These are phyloP conservation scores for Gaertneriomyces sp. DNA, from an alignment of 192 early-diverging fungal genomes.

Conservation along the genomic window DNA sequence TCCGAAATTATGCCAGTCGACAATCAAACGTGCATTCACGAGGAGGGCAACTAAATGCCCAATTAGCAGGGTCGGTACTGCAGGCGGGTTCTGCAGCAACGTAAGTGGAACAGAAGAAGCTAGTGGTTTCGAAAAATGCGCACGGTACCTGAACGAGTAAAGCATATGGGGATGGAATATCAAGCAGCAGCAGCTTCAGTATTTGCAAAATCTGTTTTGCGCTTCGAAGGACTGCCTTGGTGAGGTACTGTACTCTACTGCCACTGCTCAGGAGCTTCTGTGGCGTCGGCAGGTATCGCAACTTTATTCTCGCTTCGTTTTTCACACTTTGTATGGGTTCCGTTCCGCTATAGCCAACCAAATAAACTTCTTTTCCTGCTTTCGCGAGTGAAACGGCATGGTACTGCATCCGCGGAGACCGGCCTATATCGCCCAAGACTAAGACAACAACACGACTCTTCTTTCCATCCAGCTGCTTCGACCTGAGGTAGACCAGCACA, in stretches of 20 bases:
- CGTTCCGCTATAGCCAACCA: constrained; percentile 78
- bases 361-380: constrained; percentile 66
- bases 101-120: not conserved
- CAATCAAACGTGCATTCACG: constrained; percentile 68
- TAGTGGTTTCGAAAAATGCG: not conserved
- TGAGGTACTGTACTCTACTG: constrained; percentile 59
- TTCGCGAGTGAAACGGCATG: constrained; percentile 77
- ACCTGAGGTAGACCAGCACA: not conserved
- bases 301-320: constrained; percentile 11
- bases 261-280: constrained; percentile 48
- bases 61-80: constrained; percentile 85
- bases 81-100: constrained; percentile 77
- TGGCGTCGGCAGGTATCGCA: constrained; percentile 26
- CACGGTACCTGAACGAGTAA: constrained; percentile 33
- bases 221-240: constrained; percentile 67
- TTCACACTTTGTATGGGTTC: constrained; percentile 2
- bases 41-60: constrained; percentile 65
- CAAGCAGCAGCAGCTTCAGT: constrained; percentile 57
- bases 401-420: constrained; percentile 81
- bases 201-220: constrained; percentile 57
- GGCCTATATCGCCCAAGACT: constrained; percentile 34
- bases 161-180: constrained; percentile 56
- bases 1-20: constrained; percentile 99
- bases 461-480: not conserved
- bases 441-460: constrained; percentile 17